phyloP scores from a whole-genome alignment of 176 grass and related monocot species.

The Carex pumila region DNA sequence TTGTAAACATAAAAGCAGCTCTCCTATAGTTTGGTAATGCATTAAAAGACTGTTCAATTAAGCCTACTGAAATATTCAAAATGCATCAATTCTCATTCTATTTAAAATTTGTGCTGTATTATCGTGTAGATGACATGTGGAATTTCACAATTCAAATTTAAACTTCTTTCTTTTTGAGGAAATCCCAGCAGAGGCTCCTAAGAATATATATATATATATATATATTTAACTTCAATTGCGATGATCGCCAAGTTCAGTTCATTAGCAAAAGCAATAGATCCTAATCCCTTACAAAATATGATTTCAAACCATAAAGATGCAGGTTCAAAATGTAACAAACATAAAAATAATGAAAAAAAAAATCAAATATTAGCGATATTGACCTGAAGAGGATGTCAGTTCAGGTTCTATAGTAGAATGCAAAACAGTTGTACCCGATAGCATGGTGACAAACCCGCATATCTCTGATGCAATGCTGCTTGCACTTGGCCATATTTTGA shows the following conservation, averaged over 20 bases:
- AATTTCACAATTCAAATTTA: background rate
- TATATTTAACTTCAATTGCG: background rate
- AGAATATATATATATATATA: no score
- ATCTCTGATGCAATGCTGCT: conserved; percentile 78
- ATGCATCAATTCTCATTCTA: background rate
- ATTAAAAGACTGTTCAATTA: background rate
- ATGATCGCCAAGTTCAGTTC: background rate
- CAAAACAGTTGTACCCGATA: conserved; percentile 74
- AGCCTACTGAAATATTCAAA: background rate
- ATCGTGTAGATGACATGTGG: background rate
- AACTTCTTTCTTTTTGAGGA: no score
- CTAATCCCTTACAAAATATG: background rate
- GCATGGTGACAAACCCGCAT: conserved; percentile 87
- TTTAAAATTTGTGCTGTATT: background rate
- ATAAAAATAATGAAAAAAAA: background rate
- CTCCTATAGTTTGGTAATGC: background rate
- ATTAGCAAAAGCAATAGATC: background rate
- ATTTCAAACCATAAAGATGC: background rate
- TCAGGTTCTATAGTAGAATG: conserved; percentile 90
- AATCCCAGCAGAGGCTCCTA: no score
- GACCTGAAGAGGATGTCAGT: conserved; percentile 54
- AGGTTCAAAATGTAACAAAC: background rate
- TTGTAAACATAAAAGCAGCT: background rate
- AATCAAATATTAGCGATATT: background rate
- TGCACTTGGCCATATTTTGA: conserved; percentile 14